Evolutionary conservation across 352 stramenopile genomes (phyloP), one percentile per base, ranked within the genome.

Genomic region (Phytophthora ohioensis): DNA sequence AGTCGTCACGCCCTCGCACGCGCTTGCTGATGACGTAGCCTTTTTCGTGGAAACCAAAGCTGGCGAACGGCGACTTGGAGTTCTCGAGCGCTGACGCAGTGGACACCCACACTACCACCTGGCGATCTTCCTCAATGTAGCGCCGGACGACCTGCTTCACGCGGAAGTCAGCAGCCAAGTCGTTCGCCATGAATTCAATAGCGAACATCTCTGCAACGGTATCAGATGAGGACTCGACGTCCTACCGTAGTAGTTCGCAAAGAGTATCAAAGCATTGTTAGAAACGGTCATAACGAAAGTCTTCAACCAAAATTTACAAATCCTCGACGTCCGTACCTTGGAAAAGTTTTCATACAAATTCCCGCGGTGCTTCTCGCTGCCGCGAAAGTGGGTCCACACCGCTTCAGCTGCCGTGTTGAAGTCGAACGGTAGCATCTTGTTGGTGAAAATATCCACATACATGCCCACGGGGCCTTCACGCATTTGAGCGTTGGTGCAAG

Each of bases 371-470:
- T 83, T 75, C 21, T 84, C 70, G 4, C 75, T 80, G 7, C 77
- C 76, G n/a, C 73, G 71, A 61, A 84, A 84, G 56, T 87, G 73
- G 41, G 61, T 71, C 80, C 80, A 87, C 39, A 84, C 80, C 0
- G 67, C 77, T 12, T 74, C 59, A 5, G 69, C 76, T 5, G 75
- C 73, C 7, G 77, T 76, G 31, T 73, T 71, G 13, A 82, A 75
- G 43, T 82, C 75, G 42, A 87, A 87, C 32, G 80, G 80, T 51
- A 87, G 45, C 64, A 82, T 64, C 45, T 83, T 85, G 67, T 75
- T 85, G 5, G 64, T 80, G 42, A 82, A 79, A 57, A 87, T 79
- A 15, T 87, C 75, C 4, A 82, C 54, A 31, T 76, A 76, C 53
- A 84, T 74, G 0, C 71, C 71, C n/a, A 75, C 46, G n/a, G 63